These are phyloP conservation scores for Saturnispora sanitii DNA, from an alignment of 805 yeast species.

Conservation along the genomic window DNA sequence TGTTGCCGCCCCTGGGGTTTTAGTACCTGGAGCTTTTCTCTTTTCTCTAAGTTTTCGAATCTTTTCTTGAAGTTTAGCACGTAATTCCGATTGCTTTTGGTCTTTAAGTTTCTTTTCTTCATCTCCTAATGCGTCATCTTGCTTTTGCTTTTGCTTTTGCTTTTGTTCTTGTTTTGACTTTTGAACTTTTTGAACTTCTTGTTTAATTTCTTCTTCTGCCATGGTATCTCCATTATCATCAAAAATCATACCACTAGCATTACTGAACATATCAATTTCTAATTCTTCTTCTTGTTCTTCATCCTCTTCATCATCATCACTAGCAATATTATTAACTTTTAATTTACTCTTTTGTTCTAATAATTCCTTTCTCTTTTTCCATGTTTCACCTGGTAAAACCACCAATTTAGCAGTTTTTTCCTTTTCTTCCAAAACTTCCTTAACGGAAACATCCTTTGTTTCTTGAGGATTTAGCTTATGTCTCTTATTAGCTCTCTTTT, in stretches of 20 bases:
- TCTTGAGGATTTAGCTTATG: conserved; percentile 68
- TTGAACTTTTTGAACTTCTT: conserved; percentile 8
- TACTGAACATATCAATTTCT: background rate
- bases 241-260: conserved; percentile 3
- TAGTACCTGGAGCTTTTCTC: conserved; percentile 88
- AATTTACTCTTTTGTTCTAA: background rate
- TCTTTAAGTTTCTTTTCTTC: conserved; percentile 42
- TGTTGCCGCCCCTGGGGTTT: conserved; percentile 68
- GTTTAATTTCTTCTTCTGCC: conserved; percentile 24
- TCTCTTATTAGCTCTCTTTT: conserved; percentile 48
- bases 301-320: conserved; percentile 17
- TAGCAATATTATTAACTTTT: background rate
- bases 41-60: conserved; percentile 61
- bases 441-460: conserved; percentile 40
- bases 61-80: conserved; percentile 69
- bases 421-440: conserved; percentile 47
- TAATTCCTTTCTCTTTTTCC: conserved; percentile 4
- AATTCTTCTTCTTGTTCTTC: conserved; percentile 13
- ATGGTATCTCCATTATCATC: conserved; percentile 15
- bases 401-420: conserved; percentile 46
- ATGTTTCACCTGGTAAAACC: conserved; percentile 25
- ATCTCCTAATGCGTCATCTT: conserved; percentile 25
- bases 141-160: background rate
- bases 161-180: conserved; percentile 7
- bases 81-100: conserved; percentile 53